These are phyloP conservation scores for Globisporangium nagaii DNA, from an alignment of 352 stramenopile genomes.

Conservation along the genomic window DNA sequence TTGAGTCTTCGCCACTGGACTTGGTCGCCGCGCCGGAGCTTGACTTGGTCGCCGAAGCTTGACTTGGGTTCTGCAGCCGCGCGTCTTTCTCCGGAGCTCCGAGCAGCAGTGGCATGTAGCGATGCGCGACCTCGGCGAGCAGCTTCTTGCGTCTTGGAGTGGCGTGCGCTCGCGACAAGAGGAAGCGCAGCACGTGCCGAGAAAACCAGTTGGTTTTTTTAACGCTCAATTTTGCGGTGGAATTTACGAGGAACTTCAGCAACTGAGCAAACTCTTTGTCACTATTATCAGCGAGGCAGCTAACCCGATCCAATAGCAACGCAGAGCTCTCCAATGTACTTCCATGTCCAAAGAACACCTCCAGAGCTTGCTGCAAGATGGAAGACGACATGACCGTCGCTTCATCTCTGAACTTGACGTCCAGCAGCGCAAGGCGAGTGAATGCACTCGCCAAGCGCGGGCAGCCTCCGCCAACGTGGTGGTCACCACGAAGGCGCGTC, in stretches of 20 bases:
- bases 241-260: slow-evolving; percentile 36
- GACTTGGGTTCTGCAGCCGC: slow-evolving; percentile 10
- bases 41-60: slow-evolving; percentile 11
- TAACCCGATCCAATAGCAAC: slow-evolving; percentile 33
- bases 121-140: slow-evolving; percentile 26
- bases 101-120: slow-evolving; percentile 49
- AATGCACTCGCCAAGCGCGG: slow-evolving; percentile 38
- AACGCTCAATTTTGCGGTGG: slow-evolving; percentile 39
- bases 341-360: slow-evolving; percentile 37
- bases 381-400: slow-evolving; percentile 23
- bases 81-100: slow-evolving; percentile 26
- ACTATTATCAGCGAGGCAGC: slow-evolving; percentile 10
- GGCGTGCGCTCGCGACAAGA: slow-evolving; percentile 31
- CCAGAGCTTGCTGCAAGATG: slow-evolving; percentile 41
- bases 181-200: slow-evolving; percentile 52
- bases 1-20: background rate
- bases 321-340: slow-evolving; percentile 31
- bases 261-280: slow-evolving; percentile 22
- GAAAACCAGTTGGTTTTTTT: slow-evolving; percentile 78
- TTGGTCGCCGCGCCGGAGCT: background rate
- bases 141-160: slow-evolving; percentile 18
- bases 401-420: slow-evolving; percentile 22
- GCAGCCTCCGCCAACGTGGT: background rate
- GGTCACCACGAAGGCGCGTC: slow-evolving; percentile 10
- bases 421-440: slow-evolving; percentile 31